A percentile compares a stretch with the other conserved stretches of the same genome.
phyloP scores from a whole-genome alignment of 2,329 filamentous ascomycete species.

The Dichotomopilus funicola region DNA sequence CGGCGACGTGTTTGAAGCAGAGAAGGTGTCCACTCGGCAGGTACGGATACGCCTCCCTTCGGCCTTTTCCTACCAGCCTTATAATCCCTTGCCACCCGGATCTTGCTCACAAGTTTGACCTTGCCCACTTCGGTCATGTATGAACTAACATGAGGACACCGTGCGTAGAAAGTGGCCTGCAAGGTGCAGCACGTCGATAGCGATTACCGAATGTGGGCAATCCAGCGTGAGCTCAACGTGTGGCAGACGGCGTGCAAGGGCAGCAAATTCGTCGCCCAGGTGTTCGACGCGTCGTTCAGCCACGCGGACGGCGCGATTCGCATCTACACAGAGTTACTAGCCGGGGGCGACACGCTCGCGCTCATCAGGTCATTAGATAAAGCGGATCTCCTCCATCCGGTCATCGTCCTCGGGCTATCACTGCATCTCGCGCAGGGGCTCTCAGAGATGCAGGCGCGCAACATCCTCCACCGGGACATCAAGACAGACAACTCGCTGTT shows the following conservation, averaged over 20 bases:
- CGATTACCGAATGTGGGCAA: not conserved
- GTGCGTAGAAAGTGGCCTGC: not conserved
- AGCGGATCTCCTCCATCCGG: not conserved
- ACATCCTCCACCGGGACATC: not conserved
- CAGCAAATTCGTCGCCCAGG: not conserved
- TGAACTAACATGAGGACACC: not conserved
- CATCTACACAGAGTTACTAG: constrained; percentile 1
- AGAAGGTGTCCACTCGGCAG: too few species aligned
- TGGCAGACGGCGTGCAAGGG: not conserved
- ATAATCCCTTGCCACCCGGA: too few species aligned
- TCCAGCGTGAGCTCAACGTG: not conserved
- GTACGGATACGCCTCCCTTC: too few species aligned
- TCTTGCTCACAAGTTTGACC: not conserved
- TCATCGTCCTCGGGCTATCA: not conserved
- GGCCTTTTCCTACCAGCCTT: too few species aligned
- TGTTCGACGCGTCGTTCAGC: not conserved
- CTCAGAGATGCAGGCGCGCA: not conserved
- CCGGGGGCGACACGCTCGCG: too few species aligned
- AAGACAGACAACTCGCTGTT: not conserved
- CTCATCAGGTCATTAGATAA: too few species aligned
- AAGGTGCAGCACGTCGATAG: not conserved
- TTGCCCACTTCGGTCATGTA: not conserved
- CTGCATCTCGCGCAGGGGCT: not conserved
- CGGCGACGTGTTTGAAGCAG: too few species aligned
- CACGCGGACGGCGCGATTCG: not conserved